Evolutionary conservation across 768 basidiomycete species (phyloP).

Genomic region (Boletus rufocinnamomeus): DNA sequence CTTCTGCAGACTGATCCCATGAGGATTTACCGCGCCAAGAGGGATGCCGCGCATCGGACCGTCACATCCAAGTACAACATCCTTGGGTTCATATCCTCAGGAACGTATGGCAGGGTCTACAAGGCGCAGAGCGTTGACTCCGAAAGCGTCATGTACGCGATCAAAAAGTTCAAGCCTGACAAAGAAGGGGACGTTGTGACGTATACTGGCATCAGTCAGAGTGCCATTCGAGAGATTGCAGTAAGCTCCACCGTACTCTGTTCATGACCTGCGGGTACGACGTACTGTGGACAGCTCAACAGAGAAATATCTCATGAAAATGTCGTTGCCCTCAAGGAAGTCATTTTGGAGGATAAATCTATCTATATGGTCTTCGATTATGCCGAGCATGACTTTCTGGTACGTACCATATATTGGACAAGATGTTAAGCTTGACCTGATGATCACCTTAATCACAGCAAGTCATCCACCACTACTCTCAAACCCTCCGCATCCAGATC

Average conservation of each 20-base stretch:
- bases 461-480: conserved; percentile 98
- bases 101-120: conserved; percentile 98
- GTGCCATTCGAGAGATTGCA: conserved; percentile 95
- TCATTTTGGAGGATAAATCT: conserved; percentile 96
- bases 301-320: conserved; percentile 91
- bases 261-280: conserved; percentile 14
- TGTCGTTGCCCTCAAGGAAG: conserved; percentile 87
- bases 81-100: conserved; percentile 96
- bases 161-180: conserved; percentile 99
- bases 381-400: conserved; percentile 97
- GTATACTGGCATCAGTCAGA: conserved; percentile 98
- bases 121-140: conserved; percentile 83
- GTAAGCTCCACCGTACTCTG: conserved; percentile 44
- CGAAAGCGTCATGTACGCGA: conserved; percentile 78
- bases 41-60: conserved; percentile 64
- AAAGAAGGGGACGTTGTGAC: conserved; percentile 96
- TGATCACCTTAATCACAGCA: conserved; percentile 53
- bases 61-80: conserved; percentile 87
- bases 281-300: conserved; percentile 59
- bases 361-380: conserved; percentile 99
- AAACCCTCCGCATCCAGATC: conserved; percentile 79
- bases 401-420: conserved; percentile 39
- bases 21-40: conserved; percentile 79
- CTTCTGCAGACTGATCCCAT: conserved; percentile 66
- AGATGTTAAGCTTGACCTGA: not conserved